Evolutionary conservation across 2,329 filamentous ascomycete species (phyloP), one percentile per base, ranked within the genome.

Genomic region (Paecilomyces sp.): DNA sequence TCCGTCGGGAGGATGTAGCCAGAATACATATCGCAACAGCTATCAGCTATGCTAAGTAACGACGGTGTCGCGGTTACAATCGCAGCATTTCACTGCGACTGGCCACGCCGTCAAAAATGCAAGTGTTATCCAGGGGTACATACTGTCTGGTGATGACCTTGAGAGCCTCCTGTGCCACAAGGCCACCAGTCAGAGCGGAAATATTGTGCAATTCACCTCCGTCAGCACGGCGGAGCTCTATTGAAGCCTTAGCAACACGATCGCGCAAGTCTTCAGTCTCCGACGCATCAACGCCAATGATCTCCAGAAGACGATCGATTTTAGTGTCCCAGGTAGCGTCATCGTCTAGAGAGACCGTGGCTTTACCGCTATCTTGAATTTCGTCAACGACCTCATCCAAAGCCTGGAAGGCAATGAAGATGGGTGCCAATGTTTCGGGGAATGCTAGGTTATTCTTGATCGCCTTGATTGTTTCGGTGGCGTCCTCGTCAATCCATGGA

Each of bases 131-230:
- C 8, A 87, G 77, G 1, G 85, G 85, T 11, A 86, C 78, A 68
- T 88, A 88, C 73, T 88, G 85, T 67, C 82, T 80, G n/a, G 85
- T 88, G 53, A 81, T 63, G 5, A 86, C 83, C 72, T 99, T 99
- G 78, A 99, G 95, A 63, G 93, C 85, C 77, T 99, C 94, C 75
- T 99, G 95, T n/a, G 93, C 91, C 55, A 95, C 89, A 79, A 99
- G 89, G 2, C 94, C 95, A 31, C 94, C 95, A 1, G 88, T 89
- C 59, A 96, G 78, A 28, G 92, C 88, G 33, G 92, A 89, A 59
- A 95, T 90, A 71, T 97, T 97, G 78, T 99, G 94, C 61, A 99
- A 79, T 74, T 99, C 95, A 58, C 87, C 90, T 30, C 91, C 90
- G 55, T 85, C 87, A 36, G 91, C 89, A 61, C 95, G 86, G 34